These are phyloP conservation scores for Astrothelium subdiscretum DNA, from an alignment of 495 filamentous ascomycete species.

Conservation along the genomic window DNA sequence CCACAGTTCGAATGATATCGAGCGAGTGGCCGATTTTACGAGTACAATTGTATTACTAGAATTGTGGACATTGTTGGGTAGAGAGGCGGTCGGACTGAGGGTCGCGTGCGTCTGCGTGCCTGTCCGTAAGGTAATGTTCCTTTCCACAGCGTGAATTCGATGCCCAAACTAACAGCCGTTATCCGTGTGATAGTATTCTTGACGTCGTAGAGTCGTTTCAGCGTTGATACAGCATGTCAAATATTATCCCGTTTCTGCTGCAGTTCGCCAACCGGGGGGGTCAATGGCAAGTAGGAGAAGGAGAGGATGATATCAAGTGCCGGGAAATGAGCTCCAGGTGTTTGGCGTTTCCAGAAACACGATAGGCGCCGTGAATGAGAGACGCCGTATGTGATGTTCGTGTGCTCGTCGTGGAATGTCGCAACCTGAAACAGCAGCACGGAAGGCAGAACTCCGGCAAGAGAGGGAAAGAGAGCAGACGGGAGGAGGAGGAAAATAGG, in stretches of 20 bases:
- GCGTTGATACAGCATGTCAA: not conserved
- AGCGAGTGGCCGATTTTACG: not conserved
- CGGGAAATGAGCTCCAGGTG: not conserved
- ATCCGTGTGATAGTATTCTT: not conserved
- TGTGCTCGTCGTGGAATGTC: not conserved
- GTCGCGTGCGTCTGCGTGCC: not conserved
- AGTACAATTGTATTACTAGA: not conserved
- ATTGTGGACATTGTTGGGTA: not conserved
- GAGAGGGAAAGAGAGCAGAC: not conserved
- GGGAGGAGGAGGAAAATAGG: not conserved
- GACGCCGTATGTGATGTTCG: not conserved
- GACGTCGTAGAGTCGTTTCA: not conserved
- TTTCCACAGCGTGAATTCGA: not conserved
- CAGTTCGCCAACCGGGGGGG: no score
- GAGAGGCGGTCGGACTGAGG: not conserved
- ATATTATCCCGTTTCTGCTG: not conserved
- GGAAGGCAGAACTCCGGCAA: no score
- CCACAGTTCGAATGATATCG: not conserved
- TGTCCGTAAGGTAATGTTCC: not conserved
- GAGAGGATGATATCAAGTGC: not conserved
- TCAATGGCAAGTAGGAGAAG: not conserved
- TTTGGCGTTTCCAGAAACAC: not conserved
- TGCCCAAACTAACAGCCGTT: not conserved
- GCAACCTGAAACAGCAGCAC: constrained; percentile 2
- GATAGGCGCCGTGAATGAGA: not conserved